phyloP scores from a whole-genome alignment of 805 yeast genomes.

The Debaryomyces hansenii region DNA sequence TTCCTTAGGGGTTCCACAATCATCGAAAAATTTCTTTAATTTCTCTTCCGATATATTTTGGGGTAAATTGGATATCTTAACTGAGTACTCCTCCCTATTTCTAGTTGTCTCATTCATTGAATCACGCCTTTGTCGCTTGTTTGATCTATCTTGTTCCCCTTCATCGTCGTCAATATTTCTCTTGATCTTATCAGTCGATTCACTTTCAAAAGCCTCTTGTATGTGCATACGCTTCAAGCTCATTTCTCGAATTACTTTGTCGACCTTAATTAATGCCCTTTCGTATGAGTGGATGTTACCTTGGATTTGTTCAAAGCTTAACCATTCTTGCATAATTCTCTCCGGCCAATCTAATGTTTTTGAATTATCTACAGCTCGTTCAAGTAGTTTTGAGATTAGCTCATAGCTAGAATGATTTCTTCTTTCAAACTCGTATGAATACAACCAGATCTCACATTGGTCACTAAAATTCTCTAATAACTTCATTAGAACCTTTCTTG shows the following conservation, averaged over 20 bases:
- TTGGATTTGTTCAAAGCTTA: slow-evolving; percentile 32
- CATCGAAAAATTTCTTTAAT: slow-evolving; percentile 47
- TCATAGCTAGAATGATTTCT: slow-evolving; percentile 20
- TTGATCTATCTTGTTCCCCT: slow-evolving; percentile 1
- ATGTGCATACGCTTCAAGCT: not conserved
- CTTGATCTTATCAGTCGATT: slow-evolving; percentile 4
- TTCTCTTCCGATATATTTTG: slow-evolving; percentile 34
- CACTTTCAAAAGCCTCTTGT: slow-evolving; percentile 7
- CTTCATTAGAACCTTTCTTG: slow-evolving; percentile 19
- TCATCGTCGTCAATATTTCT: slow-evolving; percentile 7
- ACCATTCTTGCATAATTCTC: slow-evolving; percentile 45
- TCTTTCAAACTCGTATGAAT: slow-evolving; percentile 40
- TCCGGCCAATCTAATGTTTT: slow-evolving; percentile 51
- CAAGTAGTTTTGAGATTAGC: slow-evolving; percentile 25
- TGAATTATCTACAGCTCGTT: slow-evolving; percentile 26
- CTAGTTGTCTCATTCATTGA: slow-evolving; percentile 23
- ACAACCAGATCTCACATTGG: slow-evolving; percentile 51
- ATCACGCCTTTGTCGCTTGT: slow-evolving; percentile 7
- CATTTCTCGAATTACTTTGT: slow-evolving; percentile 17
- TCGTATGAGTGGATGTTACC: slow-evolving; percentile 27
- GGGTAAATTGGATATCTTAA: slow-evolving; percentile 54
- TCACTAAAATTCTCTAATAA: slow-evolving; percentile 23
- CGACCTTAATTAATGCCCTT: slow-evolving; percentile 21
- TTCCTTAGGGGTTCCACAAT: slow-evolving; percentile 57
- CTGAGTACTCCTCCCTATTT: slow-evolving; percentile 60